A percentile compares a stretch with the other conserved stretches of the same genome.
Evolutionary conservation across 2,329 filamentous ascomycete species (phyloP).

Genomic region (Colletotrichum eleusines): DNA sequence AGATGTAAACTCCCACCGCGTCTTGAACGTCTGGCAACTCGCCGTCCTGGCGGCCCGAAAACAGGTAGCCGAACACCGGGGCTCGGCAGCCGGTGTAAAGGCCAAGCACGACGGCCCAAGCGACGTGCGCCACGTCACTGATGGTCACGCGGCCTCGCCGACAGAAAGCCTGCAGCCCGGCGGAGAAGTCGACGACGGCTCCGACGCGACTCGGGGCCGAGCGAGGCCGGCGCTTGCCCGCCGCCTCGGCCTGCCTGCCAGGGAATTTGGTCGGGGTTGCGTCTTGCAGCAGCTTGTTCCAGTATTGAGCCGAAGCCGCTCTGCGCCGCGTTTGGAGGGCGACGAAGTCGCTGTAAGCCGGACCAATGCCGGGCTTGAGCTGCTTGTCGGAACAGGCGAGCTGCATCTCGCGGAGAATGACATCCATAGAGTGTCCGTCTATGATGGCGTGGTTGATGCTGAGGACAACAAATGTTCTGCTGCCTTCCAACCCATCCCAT

Average conservation of each 20-base stretch:
- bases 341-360: conserved; percentile 42
- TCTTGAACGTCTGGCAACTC: not conserved
- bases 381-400: conserved; percentile 44
- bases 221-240: not conserved
- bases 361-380: not conserved
- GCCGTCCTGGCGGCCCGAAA: not conserved
- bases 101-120: not conserved
- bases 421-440: conserved; percentile 49
- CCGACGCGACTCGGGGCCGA: not conserved
- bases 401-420: conserved; percentile 49
- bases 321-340: conserved; percentile 39
- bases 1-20: not conserved
- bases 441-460: conserved; percentile 50
- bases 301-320: conserved; percentile 43
- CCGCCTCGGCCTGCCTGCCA: not conserved
- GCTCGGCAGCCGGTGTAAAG: not conserved
- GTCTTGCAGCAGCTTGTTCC: conserved; percentile 44
- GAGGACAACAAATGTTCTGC: not conserved
- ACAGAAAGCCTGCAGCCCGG: not conserved
- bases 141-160: not conserved
- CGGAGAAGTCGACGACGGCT: not conserved
- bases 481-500: not conserved
- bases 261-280: conserved; percentile 43
- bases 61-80: not conserved
- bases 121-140: not conserved